Evolutionary conservation across 1,139 yeast species (phyloP).

Genomic region (Wickerhamomyces sp.): DNA sequence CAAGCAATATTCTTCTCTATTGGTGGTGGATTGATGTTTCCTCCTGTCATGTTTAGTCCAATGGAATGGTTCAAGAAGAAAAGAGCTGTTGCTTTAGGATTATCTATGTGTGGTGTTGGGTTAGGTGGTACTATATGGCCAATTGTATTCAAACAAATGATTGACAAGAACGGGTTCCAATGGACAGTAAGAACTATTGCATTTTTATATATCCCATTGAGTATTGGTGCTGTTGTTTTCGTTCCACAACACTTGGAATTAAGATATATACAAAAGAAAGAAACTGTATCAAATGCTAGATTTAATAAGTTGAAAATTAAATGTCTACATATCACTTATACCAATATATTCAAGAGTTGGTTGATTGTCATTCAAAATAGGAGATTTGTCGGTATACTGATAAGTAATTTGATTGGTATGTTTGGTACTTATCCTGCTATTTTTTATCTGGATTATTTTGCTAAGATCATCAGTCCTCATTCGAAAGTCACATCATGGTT

Average conservation of each 20-base stretch:
- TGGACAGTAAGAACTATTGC: constrained; percentile 19
- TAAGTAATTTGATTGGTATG: constrained; percentile 15
- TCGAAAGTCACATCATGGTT: constrained; percentile 11
- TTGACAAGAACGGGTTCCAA: constrained; percentile 11
- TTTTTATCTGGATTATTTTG: constrained; percentile 21
- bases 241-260: constrained; percentile 14
- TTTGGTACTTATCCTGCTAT: constrained; percentile 21
- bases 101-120: constrained; percentile 54
- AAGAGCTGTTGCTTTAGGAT: constrained; percentile 52
- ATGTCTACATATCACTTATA: constrained; percentile 9
- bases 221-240: constrained; percentile 8
- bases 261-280: constrained; percentile 7
- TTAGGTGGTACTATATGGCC: constrained; percentile 27
- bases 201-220: constrained; percentile 17
- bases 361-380: constrained; percentile 5
- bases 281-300: constrained; percentile 16
- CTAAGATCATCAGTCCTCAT: constrained; percentile 12
- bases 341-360: constrained; percentile 11
- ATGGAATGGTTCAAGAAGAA: constrained; percentile 59
- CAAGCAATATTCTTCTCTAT: constrained; percentile 64
- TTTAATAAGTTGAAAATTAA: constrained; percentile 9
- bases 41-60: constrained; percentile 50
- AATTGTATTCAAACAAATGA: constrained; percentile 16
- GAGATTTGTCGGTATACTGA: constrained; percentile 7
- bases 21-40: constrained; percentile 53